phyloP scores from a whole-genome alignment of 371 early-diverging fungal genomes.

The Mucor sp. region DNA sequence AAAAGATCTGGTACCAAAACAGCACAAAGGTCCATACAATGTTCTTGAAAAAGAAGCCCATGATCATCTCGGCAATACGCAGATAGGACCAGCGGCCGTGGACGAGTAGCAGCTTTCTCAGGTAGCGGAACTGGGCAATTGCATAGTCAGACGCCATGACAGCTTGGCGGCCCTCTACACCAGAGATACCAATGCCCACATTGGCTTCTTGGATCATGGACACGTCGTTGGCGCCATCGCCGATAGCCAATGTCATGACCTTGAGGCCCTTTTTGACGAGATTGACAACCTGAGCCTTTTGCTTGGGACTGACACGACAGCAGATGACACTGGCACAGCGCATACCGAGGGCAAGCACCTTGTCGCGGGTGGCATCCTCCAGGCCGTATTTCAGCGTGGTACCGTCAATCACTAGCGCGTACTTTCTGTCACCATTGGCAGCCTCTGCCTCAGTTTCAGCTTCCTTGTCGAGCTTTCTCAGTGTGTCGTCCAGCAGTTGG shows the following conservation, averaged over 20 bases:
- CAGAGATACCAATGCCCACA: slow-evolving; percentile 91
- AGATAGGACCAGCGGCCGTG: slow-evolving; percentile 89
- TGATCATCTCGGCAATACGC: slow-evolving; percentile 75
- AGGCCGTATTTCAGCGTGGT: slow-evolving; percentile 82
- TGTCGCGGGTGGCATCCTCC: slow-evolving; percentile 52
- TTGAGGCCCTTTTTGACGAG: slow-evolving; percentile 47
- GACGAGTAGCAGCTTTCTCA: slow-evolving; percentile 75
- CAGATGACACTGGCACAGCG: slow-evolving; percentile 79
- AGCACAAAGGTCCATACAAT: slow-evolving; percentile 77
- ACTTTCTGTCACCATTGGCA: slow-evolving; percentile 34
- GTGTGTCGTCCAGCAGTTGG: slow-evolving; percentile 64
- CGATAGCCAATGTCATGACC: slow-evolving; percentile 82
- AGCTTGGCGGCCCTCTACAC: slow-evolving; percentile 95
- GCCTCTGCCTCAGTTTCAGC: slow-evolving; percentile 33
- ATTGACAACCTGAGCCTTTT: slow-evolving; percentile 86
- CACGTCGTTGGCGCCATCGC: slow-evolving; percentile 96
- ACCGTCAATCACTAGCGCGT: slow-evolving; percentile 93
- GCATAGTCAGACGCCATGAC: slow-evolving; percentile 91
- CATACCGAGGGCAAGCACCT: slow-evolving; percentile 69
- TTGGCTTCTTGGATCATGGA: slow-evolving; percentile 93
- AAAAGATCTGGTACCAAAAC: slow-evolving; percentile 84
- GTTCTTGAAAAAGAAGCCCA: slow-evolving; percentile 84
- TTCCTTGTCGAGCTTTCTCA: slow-evolving; percentile 64
- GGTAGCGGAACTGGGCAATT: slow-evolving; percentile 82
- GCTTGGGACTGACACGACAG: slow-evolving; percentile 89